These are phyloP conservation scores for Colletotrichum musae DNA, from an alignment of 2,329 filamentous ascomycete species.

Conservation along the genomic window DNA sequence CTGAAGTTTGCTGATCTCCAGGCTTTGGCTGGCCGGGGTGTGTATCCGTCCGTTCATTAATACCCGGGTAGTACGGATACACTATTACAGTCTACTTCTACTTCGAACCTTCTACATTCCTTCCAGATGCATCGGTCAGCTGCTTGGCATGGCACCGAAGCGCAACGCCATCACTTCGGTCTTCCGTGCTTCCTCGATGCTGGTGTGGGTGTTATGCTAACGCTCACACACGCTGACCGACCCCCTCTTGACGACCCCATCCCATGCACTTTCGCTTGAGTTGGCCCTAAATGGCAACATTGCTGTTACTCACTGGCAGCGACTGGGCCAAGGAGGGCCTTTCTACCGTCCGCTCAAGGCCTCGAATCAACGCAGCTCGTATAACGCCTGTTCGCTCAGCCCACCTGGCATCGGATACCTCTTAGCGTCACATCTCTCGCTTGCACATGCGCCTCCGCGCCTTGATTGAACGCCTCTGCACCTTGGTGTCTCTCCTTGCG, in stretches of 20 bases:
- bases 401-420: not conserved
- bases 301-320: not conserved
- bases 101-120: not conserved
- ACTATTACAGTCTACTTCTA: not conserved
- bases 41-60: too few relatives aligned
- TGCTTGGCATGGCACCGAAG: not conserved
- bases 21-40: too few relatives aligned
- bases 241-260: not conserved
- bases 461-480: conserved; percentile 19
- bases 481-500: conserved; percentile 21
- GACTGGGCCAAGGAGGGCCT: not conserved
- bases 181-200: too few relatives aligned
- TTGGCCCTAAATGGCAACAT: conserved; percentile 35
- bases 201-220: too few relatives aligned
- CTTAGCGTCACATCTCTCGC: conserved; percentile 29
- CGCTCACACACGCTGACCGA: not conserved
- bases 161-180: too few relatives aligned
- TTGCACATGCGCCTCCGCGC: conserved; percentile 1
- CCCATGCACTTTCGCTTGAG: conserved; percentile 30
- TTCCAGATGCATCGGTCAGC: not conserved
- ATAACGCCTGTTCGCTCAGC: conserved; percentile 1
- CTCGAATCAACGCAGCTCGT: not conserved
- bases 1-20: too few relatives aligned
- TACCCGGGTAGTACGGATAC: too few relatives aligned
- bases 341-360: not conserved